These are phyloP conservation scores for Pythium aristosporum DNA, from an alignment of 352 stramenopile genomes.

Conservation along the genomic window DNA sequence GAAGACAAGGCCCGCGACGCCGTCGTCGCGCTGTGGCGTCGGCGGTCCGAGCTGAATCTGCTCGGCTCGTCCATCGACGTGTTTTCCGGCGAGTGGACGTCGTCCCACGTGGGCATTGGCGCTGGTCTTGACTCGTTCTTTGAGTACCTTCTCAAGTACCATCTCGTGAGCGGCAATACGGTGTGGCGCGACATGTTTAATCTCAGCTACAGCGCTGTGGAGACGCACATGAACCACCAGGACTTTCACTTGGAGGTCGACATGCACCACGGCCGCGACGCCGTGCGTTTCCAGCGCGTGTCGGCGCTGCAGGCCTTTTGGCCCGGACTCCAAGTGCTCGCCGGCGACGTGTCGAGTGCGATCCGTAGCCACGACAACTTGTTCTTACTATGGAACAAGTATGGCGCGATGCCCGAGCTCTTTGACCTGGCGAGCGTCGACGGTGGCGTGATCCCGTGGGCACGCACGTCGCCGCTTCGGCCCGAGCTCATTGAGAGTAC, in stretches of 20 bases:
- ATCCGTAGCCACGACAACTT: conserved; percentile 92
- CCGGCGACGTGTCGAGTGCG: conserved; percentile 90
- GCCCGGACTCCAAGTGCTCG: conserved; percentile 94
- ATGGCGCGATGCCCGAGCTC: conserved; percentile 94
- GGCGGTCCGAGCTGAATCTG: conserved; percentile 85
- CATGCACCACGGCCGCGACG: conserved; percentile 71
- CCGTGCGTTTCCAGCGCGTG: conserved; percentile 59
- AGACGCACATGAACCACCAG: conserved; percentile 73
- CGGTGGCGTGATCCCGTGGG: conserved; percentile 73
- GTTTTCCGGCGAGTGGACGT: conserved; percentile 76
- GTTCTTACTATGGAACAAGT: conserved; percentile 94
- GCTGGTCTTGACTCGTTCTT: conserved; percentile 97
- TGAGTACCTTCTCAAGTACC: conserved; percentile 98
- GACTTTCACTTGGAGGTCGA: conserved; percentile 85
- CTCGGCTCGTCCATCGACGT: conserved; percentile 96
- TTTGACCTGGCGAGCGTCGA: conserved; percentile 70
- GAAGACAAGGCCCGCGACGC: conserved; percentile 59
- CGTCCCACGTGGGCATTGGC: conserved; percentile 84
- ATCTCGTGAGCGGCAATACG: conserved; percentile 93
- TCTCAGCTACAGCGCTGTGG: conserved; percentile 70
- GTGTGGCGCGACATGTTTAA: conserved; percentile 93
- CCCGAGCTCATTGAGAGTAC: conserved; percentile 98
- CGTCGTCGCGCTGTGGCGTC: conserved; percentile 73
- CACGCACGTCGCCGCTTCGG: conserved; percentile 89
- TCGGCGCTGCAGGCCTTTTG: conserved; percentile 96